Conservation (phyloP, 768 basidiomycete genomes). For the Tricholoma terreum region DNA sequence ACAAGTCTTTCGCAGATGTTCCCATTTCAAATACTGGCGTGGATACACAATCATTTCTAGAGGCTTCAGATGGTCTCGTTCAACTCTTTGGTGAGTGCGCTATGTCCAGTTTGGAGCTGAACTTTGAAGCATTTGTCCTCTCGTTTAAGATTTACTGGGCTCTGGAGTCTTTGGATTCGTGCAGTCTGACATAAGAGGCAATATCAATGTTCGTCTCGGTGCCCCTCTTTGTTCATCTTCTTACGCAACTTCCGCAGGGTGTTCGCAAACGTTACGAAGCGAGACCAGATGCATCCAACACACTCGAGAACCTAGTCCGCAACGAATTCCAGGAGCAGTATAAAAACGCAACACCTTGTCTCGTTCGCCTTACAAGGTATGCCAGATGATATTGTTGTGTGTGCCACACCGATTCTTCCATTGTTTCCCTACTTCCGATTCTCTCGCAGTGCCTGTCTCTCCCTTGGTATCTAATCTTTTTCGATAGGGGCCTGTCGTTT, state of each 20-base stretch:
- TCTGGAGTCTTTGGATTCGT: constrained; percentile 71
- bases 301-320: constrained; percentile 59
- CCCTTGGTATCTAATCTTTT: neutral
- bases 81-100: constrained; percentile 59
- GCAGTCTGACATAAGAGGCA: constrained; percentile 64
- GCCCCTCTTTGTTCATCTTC: constrained; percentile 19
- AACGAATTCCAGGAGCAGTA: constrained; percentile 42
- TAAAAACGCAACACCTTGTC: constrained; percentile 54
- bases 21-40: constrained; percentile 73
- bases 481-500: constrained; percentile 59
- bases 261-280: constrained; percentile 55
- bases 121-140: constrained; percentile 5
- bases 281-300: constrained; percentile 41
- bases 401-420: neutral
- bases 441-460: neutral
- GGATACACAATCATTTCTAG: constrained; percentile 75
- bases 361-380: constrained; percentile 66
- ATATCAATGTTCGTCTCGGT: constrained; percentile 51
- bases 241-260: constrained; percentile 40
- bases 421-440: neutral
- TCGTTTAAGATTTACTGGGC: constrained; percentile 57
- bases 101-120: constrained; percentile 3
- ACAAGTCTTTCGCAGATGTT: constrained; percentile 85
- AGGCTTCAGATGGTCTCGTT: constrained; percentile 85
- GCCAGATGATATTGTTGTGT: constrained; percentile 16